Evolutionary conservation across 2,329 filamentous ascomycete species (phyloP), one percentile per base, ranked within the genome.

Genomic region (Fusarium cyanostomum): DNA sequence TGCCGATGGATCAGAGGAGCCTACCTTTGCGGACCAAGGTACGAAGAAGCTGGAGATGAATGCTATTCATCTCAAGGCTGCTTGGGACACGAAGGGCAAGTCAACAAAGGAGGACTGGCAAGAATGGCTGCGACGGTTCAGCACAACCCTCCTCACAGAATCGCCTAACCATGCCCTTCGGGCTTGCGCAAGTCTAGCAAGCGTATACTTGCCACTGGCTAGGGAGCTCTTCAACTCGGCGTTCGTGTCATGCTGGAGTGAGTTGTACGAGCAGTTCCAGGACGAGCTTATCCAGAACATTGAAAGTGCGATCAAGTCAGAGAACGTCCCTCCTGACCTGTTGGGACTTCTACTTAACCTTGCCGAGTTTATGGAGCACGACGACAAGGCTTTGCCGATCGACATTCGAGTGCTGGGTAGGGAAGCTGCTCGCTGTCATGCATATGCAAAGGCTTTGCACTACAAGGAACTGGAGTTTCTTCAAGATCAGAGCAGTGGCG

Each of bases 301-400:
- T 49, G 95, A 99, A 75, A 92, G 91, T 62, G 95, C 96, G 1
- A 91, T 99, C 68, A 95, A 93, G 52, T 98, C 94, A 4, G 91
- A 94, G 49, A 94, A 97, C 69, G 96, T 99, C 11, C 94, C 95
- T 0, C 95, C 96, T 0, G 96, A 99, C 75, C 90, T 99, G 66
- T 82, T 99, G 8, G 94, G 97, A 59, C 90, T 97, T 45, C 82
- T 99, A 26, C 86, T 99, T 44, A 99, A 99, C 72, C 84, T 99
- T 46, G 95, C 95, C 18, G 95, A 99, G 74, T 99, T 99, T 76
- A 99, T 99, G 95, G 95, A 99, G 74, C 95, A 99, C 72, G 96
- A 99, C 70, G 95, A 99, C 75, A 99, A 99, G 77, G 94, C 96
- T 12, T 81, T 99, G 49, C 95, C 95, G 2, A 99, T 99, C 62